Evolutionary conservation across 1,284 basidiomycete species (phyloP).

Genomic region (Phaffia rhodozyma): DNA sequence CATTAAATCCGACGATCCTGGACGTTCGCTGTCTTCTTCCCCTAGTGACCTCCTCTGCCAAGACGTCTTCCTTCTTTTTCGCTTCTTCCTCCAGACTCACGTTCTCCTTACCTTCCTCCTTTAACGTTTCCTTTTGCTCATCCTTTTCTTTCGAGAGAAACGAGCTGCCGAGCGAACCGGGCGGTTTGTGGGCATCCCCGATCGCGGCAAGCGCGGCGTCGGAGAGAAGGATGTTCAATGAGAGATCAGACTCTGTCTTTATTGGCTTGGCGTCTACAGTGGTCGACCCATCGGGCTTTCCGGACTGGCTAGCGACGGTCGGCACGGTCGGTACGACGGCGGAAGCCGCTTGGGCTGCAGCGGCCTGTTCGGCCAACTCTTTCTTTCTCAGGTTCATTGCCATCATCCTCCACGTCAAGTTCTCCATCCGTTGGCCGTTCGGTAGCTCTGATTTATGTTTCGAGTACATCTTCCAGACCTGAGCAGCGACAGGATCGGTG

Average conservation of each 20-base stretch:
- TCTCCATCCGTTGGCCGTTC: constrained; percentile 78
- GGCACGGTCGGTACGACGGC: no score
- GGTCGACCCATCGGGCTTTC: no score
- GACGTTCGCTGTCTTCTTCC: constrained; percentile 49
- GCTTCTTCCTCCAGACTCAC: constrained; percentile 14
- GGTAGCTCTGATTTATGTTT: constrained; percentile 75
- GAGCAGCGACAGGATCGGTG: constrained; percentile 80
- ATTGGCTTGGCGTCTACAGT: neutral
- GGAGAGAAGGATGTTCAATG: neutral
- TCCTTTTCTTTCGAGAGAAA: constrained; percentile 17
- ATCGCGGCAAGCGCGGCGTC: neutral
- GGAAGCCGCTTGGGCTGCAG: no score
- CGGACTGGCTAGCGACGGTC: no score
- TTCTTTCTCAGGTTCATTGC: constrained; percentile 80
- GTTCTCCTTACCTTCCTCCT: constrained; percentile 16
- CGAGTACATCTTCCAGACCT: constrained; percentile 95
- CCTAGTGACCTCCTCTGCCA: constrained; percentile 27
- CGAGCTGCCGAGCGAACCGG: neutral
- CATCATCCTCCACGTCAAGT: constrained; percentile 60
- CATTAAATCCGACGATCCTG: constrained; percentile 38
- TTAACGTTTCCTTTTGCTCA: constrained; percentile 21
- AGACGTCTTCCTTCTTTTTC: constrained; percentile 18
- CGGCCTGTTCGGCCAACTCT: constrained; percentile 32
- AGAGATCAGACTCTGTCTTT: constrained; percentile 3
- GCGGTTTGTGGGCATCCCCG: neutral